phyloP scores from a whole-genome alignment of 768 basidiomycete genomes.

The Hygrocybe coccinea region DNA sequence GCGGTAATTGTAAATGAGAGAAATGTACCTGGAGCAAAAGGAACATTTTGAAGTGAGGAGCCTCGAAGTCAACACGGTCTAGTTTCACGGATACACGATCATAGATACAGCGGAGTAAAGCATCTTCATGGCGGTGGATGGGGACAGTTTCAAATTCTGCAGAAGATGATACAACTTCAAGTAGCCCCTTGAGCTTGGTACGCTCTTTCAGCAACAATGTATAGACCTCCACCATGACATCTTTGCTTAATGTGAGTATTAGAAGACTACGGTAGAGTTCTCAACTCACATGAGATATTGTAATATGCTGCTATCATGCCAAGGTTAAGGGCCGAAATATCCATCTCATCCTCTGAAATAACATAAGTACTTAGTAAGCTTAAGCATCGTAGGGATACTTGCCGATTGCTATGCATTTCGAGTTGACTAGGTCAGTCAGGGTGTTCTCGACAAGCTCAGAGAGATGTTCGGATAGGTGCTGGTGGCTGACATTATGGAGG shows the following conservation, averaged over 20 bases:
- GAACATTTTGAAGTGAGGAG: constrained; percentile 98
- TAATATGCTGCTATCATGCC: constrained; percentile 99
- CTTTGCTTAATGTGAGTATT: constrained; percentile 33
- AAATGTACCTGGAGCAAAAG: constrained; percentile 95
- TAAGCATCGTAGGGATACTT: constrained; percentile 12
- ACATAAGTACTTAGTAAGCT: constrained; percentile 4
- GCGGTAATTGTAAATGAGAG: constrained; percentile 86
- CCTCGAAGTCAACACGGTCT: constrained; percentile 75
- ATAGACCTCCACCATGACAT: constrained; percentile 96
- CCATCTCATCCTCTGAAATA: constrained; percentile 81
- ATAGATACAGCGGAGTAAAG: constrained; percentile 80
- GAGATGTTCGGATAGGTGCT: constrained; percentile 91
- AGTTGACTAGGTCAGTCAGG: constrained; percentile 82
- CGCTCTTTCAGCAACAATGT: constrained; percentile 90
- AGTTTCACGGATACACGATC: constrained; percentile 97
- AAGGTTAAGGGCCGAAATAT: constrained; percentile 83
- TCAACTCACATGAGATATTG: constrained; percentile 76
- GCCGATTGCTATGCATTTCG: constrained; percentile 93
- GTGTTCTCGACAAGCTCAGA: constrained; percentile 96
- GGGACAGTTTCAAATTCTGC: constrained; percentile 94
- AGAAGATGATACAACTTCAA: constrained; percentile 95
- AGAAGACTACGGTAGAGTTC: constrained; percentile 1
- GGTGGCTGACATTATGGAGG: constrained; percentile 90
- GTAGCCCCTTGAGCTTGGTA: constrained; percentile 92
- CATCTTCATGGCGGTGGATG: constrained; percentile 90